phyloP scores from a whole-genome alignment of 2,329 filamentous ascomycete species.

The Botryotinia globosa region DNA sequence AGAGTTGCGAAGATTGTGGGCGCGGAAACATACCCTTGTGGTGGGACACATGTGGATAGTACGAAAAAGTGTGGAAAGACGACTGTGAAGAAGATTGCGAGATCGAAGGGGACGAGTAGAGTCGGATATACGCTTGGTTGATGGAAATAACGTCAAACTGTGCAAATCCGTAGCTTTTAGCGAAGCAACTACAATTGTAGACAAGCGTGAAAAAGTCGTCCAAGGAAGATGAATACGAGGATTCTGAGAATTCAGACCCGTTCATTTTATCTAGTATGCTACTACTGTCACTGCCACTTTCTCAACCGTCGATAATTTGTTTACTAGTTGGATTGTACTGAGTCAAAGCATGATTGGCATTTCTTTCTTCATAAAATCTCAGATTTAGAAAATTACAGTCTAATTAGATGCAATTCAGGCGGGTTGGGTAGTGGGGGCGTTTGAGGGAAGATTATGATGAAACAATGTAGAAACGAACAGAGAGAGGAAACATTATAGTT shows the following conservation, averaged over 20 bases:
- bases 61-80: slow-evolving; percentile 59
- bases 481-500: background rate
- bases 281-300: background rate
- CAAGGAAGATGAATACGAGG: background rate
- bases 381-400: too few relatives aligned
- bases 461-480: background rate
- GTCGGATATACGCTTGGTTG: slow-evolving; percentile 41
- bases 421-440: background rate
- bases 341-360: background rate
- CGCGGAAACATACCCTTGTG: slow-evolving; percentile 69
- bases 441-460: background rate
- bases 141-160: background rate
- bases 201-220: background rate
- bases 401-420: background rate
- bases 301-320: background rate
- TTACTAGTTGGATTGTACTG: background rate
- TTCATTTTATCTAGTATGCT: background rate
- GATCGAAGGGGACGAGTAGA: slow-evolving; percentile 60
- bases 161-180: background rate
- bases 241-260: background rate
- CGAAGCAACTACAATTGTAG: background rate
- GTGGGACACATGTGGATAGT: slow-evolving; percentile 67
- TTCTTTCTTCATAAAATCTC: background rate
- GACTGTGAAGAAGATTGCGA: slow-evolving; percentile 63
- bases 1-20: slow-evolving; percentile 68